These are phyloP conservation scores for Cichorium intybus DNA, from an alignment of 140 eudicot species.

Conservation along the genomic window DNA sequence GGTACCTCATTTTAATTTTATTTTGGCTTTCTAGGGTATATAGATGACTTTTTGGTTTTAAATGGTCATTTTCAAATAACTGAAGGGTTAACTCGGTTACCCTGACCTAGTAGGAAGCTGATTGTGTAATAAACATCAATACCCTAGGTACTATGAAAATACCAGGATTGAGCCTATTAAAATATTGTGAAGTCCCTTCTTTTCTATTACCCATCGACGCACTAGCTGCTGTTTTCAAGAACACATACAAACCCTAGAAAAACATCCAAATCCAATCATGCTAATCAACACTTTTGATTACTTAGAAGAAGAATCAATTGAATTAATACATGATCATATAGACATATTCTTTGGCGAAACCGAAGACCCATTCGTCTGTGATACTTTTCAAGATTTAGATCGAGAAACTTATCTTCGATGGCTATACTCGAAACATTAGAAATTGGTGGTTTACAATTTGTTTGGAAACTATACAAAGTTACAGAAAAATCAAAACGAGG, in stretches of 20 bases:
- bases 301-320: slow-evolving; percentile 25
- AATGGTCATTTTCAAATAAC: no score
- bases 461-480: slow-evolving; percentile 42
- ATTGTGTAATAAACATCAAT: no score
- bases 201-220: slow-evolving; percentile 17
- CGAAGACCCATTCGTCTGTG: no score
- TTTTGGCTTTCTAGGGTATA: no score
- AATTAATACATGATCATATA: not conserved
- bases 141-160: slow-evolving; percentile 13
- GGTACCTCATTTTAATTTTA: no score
- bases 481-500: slow-evolving; percentile 26
- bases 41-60: no score
- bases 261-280: slow-evolving; percentile 19
- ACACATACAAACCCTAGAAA: slow-evolving; percentile 39
- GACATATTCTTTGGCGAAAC: not conserved
- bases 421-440: slow-evolving; percentile 26
- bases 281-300: slow-evolving; percentile 39
- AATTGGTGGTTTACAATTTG: slow-evolving; percentile 39
- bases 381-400: not conserved
- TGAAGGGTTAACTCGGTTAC: no score
- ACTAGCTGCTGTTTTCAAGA: slow-evolving; percentile 15
- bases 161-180: slow-evolving; percentile 36
- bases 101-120: no score
- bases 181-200: slow-evolving; percentile 23
- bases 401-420: slow-evolving; percentile 24